Percentiles rank a stretch among this genome's conserved stretches.
These are phyloP conservation scores for Phaeosphaeriaceae sp. DNA, from an alignment of 2,329 filamentous ascomycete species.

Conservation along the genomic window DNA sequence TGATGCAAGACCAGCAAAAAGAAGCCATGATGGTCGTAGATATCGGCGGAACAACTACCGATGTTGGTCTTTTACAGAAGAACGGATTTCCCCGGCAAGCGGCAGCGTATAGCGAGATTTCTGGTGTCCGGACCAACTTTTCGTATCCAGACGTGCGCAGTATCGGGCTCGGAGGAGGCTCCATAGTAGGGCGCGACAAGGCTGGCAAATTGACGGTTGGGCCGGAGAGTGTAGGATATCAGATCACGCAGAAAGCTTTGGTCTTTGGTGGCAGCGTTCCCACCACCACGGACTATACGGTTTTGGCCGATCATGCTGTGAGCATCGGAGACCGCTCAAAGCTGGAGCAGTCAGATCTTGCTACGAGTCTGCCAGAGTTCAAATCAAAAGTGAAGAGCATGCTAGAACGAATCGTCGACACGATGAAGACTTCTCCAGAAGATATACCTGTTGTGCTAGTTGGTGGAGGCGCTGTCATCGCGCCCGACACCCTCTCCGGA, in stretches of 20 bases:
- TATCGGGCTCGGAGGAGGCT: constrained; percentile 65
- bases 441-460: constrained; percentile 63
- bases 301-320: constrained; percentile 34
- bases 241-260: constrained; percentile 56
- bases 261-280: constrained; percentile 62
- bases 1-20: constrained; percentile 36
- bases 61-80: constrained; percentile 65
- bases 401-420: constrained; percentile 61
- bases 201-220: constrained; percentile 54
- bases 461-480: constrained; percentile 64
- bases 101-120: constrained; percentile 66
- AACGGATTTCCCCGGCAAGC: constrained; percentile 69
- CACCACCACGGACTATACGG: constrained; percentile 55
- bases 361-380: background rate
- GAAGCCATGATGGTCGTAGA: constrained; percentile 44
- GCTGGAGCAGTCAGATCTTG: background rate
- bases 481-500: constrained; percentile 57
- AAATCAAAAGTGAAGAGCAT: constrained; percentile 52
- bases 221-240: constrained; percentile 63
- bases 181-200: constrained; percentile 32
- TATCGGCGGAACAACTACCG: constrained; percentile 70
- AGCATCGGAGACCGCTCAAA: constrained; percentile 26
- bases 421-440: constrained; percentile 63
- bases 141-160: constrained; percentile 58
- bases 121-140: constrained; percentile 64